phyloP scores from a whole-genome alignment of 179 eudicot species.

The Sideroxylon spinosum region DNA sequence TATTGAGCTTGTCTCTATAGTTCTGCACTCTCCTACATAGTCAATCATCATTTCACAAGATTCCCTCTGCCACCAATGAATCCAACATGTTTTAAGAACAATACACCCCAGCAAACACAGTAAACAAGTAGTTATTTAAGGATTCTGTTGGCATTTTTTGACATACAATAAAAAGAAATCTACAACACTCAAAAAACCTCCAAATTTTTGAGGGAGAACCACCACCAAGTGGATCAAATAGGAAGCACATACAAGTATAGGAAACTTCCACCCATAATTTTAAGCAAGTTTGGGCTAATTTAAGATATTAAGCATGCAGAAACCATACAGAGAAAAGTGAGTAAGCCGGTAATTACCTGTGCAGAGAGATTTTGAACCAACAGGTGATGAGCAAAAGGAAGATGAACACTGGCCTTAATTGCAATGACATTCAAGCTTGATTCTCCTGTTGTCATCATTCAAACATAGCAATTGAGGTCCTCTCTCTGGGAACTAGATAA shows the following conservation, averaged over 20 bases:
- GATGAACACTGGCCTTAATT: constrained; percentile 75
- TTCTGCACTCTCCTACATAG: neutral
- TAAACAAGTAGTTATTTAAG: neutral
- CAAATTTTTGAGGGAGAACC: neutral
- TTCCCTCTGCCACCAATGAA: neutral
- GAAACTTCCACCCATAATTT: neutral
- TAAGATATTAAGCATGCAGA: neutral
- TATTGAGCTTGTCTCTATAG: neutral
- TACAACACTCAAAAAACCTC: neutral
- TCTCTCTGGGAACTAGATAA: neutral
- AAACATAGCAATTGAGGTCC: constrained; percentile 15
- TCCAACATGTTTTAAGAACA: neutral
- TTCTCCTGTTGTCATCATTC: constrained; percentile 46
- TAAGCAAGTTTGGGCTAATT: neutral
- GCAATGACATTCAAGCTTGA: constrained; percentile 61
- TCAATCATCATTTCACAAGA: neutral
- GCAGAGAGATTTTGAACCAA: constrained; percentile 80
- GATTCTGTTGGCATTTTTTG: neutral
- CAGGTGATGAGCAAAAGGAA: constrained; percentile 64
- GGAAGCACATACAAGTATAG: neutral
- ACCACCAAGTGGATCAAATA: neutral
- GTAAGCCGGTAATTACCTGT: constrained; percentile 45
- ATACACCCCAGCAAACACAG: neutral
- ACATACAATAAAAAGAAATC: neutral
- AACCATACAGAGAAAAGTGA: neutral